Conservation (phyloP, 257 asterid species). For the Ocimum tenuiflorum region DNA sequence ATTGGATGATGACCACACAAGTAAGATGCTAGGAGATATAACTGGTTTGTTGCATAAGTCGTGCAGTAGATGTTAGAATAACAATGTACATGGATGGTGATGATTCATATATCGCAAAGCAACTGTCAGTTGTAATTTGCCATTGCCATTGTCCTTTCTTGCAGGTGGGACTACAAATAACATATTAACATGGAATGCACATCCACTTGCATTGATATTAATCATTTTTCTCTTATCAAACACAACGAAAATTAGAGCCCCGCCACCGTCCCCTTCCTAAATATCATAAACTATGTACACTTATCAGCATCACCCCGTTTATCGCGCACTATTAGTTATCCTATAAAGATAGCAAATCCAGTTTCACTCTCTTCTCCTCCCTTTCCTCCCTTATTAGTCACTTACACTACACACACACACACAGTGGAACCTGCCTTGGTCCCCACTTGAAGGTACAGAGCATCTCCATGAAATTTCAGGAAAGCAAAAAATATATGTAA, state of each 20-base stretch:
- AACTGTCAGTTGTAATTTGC: neutral
- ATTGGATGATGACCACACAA: neutral
- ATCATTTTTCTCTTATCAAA: neutral
- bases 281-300: neutral
- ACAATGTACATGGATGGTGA: neutral
- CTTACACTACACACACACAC: neutral
- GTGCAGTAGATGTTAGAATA: neutral
- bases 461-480: neutral
- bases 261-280: neutral
- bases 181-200: slow-evolving; percentile 5
- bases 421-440: neutral
- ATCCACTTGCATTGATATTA: slow-evolving; percentile 4
- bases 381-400: neutral
- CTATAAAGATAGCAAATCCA: neutral
- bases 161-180: neutral
- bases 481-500: neutral
- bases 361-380: neutral
- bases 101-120: neutral
- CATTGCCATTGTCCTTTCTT: neutral
- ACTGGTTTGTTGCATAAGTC: neutral
- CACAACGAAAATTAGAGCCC: neutral
- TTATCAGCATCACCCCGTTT: neutral
- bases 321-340: neutral
- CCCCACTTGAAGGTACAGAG: neutral
- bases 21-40: neutral